phyloP scores from a whole-genome alignment of 129 eudicot genomes.

The Arctium minus region DNA sequence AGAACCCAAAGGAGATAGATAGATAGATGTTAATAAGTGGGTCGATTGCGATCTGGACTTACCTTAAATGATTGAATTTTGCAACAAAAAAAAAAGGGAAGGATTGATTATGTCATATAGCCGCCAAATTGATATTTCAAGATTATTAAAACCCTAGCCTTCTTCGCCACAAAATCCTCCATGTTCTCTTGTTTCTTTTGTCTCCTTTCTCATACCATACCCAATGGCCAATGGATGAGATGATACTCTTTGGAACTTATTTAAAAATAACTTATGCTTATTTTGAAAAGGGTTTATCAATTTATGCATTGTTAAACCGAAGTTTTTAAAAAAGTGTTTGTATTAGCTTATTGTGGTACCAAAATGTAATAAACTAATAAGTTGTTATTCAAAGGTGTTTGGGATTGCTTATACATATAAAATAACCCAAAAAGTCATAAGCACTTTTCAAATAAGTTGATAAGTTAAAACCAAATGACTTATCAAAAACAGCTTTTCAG shows the following conservation, averaged over 20 bases:
- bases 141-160: conserved; percentile 28
- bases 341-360: too few species aligned
- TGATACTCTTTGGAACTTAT: background rate
- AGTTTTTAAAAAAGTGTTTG: too few species aligned
- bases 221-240: background rate
- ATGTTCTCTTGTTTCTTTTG: conserved; percentile 1
- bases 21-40: background rate
- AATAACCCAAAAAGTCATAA: too few species aligned
- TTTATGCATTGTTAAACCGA: too few species aligned
- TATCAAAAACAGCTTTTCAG: too few species aligned
- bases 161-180: conserved; percentile 13
- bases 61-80: background rate
- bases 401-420: too few species aligned
- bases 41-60: background rate
- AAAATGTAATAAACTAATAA: too few species aligned
- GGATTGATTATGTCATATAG: background rate
- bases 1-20: background rate
- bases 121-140: conserved; percentile 9
- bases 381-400: too few species aligned
- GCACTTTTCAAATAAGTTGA: too few species aligned
- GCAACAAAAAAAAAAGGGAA: background rate
- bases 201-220: background rate
- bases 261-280: background rate
- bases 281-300: too few species aligned
- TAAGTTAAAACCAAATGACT: too few species aligned